Evolutionary conservation across 768 basidiomycete species (phyloP).

Genomic region (Chalciporus chontae): DNA sequence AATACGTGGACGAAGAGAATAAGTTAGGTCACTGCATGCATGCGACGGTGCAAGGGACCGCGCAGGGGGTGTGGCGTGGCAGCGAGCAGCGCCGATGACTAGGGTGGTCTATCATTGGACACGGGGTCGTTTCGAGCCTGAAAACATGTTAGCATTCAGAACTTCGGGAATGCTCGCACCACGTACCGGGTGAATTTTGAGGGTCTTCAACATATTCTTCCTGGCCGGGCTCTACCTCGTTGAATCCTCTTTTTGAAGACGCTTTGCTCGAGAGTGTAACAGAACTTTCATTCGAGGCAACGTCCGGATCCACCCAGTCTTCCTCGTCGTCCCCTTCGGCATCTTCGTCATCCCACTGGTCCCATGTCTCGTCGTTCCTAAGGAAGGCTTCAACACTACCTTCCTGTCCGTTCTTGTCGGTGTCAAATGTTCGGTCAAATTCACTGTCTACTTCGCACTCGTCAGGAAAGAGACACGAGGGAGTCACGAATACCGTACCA

Average conservation of each 20-base stretch:
- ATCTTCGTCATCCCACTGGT: slow-evolving; percentile 33
- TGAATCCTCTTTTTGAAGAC: slow-evolving; percentile 47
- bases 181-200: slow-evolving; percentile 46
- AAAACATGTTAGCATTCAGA: not conserved
- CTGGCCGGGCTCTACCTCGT: slow-evolving; percentile 46
- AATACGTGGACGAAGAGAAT: slow-evolving; percentile 18
- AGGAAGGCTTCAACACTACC: slow-evolving; percentile 15
- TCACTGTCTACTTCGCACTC: slow-evolving; percentile 20
- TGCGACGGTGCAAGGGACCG: not conserved
- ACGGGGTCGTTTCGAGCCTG: slow-evolving; percentile 46
- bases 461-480: slow-evolving; percentile 4
- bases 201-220: slow-evolving; percentile 33
- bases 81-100: not conserved
- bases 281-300: slow-evolving; percentile 49
- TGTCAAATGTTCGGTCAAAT: slow-evolving; percentile 21
- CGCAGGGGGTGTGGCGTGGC: not conserved
- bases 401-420: slow-evolving; percentile 15
- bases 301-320: slow-evolving; percentile 46
- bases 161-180: not conserved
- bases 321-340: slow-evolving; percentile 46
- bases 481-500: slow-evolving; percentile 17
- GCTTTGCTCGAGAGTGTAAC: slow-evolving; percentile 51
- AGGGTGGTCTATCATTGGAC: slow-evolving; percentile 30
- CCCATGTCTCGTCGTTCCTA: slow-evolving; percentile 22
- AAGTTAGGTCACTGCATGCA: slow-evolving; percentile 25